Evolutionary conservation across 306 rosid genomes (phyloP).

Genomic region (Ceratonia siliqua): DNA sequence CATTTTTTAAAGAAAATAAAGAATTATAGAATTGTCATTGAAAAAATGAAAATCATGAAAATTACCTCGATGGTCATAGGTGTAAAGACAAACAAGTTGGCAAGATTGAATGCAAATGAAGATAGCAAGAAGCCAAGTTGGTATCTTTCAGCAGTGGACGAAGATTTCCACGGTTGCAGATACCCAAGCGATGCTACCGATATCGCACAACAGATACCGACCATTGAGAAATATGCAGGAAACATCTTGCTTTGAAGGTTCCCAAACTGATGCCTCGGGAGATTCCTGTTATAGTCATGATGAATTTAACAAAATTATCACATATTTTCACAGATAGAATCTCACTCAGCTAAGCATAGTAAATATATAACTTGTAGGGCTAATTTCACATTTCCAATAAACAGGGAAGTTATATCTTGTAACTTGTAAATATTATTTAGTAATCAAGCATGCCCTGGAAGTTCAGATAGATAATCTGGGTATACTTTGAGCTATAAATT

Average conservation of each 20-base stretch:
- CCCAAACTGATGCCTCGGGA: constrained; percentile 98
- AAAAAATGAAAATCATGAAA: neutral
- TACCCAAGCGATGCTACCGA: constrained; percentile 84
- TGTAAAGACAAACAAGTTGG: constrained; percentile 84
- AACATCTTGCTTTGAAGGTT: constrained; percentile 98
- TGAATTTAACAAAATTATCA: neutral
- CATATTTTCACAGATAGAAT: neutral
- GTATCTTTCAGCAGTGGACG: constrained; percentile 71
- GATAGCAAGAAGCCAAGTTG: constrained; percentile 95
- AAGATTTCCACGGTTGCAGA: constrained; percentile 89
- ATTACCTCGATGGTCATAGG: constrained; percentile 97
- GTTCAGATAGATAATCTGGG: neutral
- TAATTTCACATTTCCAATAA: neutral
- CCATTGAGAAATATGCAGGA: constrained; percentile 90
- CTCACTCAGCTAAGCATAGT: neutral
- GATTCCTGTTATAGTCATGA: constrained; percentile 53
- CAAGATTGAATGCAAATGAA: constrained; percentile 74
- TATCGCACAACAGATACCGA: constrained; percentile 67
- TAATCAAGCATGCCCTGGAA: neutral
- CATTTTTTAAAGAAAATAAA: neutral
- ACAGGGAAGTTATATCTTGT: neutral
- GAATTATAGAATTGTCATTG: neutral
- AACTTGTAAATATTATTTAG: neutral
- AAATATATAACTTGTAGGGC: neutral
- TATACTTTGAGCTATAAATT: neutral